Evolutionary conservation across 2,329 filamentous ascomycete species (phyloP), one percentile per base, ranked within the genome.

Genomic region (Fusarium ramigenum): DNA sequence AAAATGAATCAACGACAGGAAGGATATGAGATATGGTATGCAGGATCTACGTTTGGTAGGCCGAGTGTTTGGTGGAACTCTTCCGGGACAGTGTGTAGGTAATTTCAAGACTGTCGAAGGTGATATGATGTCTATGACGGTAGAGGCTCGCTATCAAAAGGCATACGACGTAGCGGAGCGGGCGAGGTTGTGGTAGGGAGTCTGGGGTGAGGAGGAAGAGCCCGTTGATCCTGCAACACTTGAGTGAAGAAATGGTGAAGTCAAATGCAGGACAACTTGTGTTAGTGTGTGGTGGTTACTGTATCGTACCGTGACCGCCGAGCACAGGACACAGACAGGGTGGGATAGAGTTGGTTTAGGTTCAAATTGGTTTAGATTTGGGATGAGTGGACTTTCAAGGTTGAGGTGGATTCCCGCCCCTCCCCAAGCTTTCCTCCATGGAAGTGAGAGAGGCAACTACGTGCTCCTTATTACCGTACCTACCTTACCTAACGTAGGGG

Each of bases 21-120:
- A 40, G 34, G 39, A 62, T 70, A 63, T 54, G 39, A 46, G 70
- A 73, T 63, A 43, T 58, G 56, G 66, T 50, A 71, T 63, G 70
- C 42, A 71, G 60, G 57, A 72, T 74, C 67, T 69, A 47, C 71
- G 72, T 61, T 54, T 69, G 42, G 68, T 58, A 62, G 60, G 60
- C 53, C 57, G 72, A 72, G 49, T 37, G 60, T 59, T 40, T 46
- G 69, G 65, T 74, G 59, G 60, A 61, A 74, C 54, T 70, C 43
- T 63, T 62, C 42, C 37, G 23, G 60, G 53, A 73, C 60, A 63
- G 46, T 66, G 69, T 47, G 61, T 57, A 28, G 37, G 34, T 42
- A 54, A 54, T 61, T 49, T 60, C 37, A 56, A 44, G 58, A 32
- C 65, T 64, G 60, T 52, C 34, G 30, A 37, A 62, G 30, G 30